A percentile compares a stretch with the other conserved stretches of the same genome.
phyloP scores from a whole-genome alignment of 768 basidiomycete genomes.

The Guyanaporus albipodus region DNA sequence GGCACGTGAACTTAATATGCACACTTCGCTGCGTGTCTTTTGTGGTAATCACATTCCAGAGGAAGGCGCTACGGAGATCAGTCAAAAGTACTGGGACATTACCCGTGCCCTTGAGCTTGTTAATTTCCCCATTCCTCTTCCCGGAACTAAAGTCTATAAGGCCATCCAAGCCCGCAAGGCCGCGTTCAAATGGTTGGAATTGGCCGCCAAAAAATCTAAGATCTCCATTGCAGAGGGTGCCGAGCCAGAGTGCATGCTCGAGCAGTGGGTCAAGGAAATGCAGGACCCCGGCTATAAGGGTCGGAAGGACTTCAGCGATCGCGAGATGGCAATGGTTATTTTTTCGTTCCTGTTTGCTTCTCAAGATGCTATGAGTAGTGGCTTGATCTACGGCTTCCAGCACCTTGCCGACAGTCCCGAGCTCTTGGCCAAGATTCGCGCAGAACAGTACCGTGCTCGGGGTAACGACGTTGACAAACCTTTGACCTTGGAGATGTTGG shows the following conservation, averaged over 20 bases:
- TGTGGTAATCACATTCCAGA: slow-evolving; percentile 89
- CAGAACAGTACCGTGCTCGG: slow-evolving; percentile 85
- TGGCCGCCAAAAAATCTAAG: slow-evolving; percentile 80
- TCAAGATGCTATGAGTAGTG: slow-evolving; percentile 98
- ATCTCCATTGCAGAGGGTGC: slow-evolving; percentile 73
- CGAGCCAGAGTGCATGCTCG: slow-evolving; percentile 86
- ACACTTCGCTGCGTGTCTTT: slow-evolving; percentile 93
- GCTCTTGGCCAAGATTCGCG: slow-evolving; percentile 80
- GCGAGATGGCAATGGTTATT: slow-evolving; percentile 95
- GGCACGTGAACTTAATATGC: slow-evolving; percentile 95
- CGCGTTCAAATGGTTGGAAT: slow-evolving; percentile 73
- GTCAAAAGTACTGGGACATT: slow-evolving; percentile 94
- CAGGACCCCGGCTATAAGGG: slow-evolving; percentile 65
- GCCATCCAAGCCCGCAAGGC: slow-evolving; percentile 89
- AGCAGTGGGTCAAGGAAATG: slow-evolving; percentile 84
- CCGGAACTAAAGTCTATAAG: slow-evolving; percentile 94
- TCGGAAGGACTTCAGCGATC: slow-evolving; percentile 82
- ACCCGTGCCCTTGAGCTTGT: slow-evolving; percentile 95
- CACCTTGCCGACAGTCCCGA: slow-evolving; percentile 92
- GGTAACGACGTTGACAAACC: slow-evolving; percentile 71
- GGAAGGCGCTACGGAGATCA: slow-evolving; percentile 73
- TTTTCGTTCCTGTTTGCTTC: slow-evolving; percentile 96
- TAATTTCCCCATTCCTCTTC: slow-evolving; percentile 94
- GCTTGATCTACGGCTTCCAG: slow-evolving; percentile 94
- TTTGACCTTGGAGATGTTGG: slow-evolving; percentile 83